Evolutionary conservation across 306 rosid species (phyloP).

Genomic region (Pachyrhizus erosus): DNA sequence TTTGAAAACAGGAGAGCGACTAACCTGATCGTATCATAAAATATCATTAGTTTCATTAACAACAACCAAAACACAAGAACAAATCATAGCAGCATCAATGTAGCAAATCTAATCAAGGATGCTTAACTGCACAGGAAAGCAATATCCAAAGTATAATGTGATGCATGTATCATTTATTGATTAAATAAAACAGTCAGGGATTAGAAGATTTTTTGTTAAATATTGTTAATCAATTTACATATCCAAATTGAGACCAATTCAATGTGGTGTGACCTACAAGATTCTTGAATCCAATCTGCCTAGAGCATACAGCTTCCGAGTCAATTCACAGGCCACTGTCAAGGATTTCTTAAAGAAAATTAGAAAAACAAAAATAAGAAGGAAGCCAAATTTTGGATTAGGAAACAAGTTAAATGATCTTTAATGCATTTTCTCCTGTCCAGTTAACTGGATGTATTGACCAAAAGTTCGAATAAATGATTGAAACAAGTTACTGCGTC

Average conservation of each 20-base stretch:
- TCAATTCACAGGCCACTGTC: background rate
- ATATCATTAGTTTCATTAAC: conserved; percentile 26
- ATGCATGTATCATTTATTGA: background rate
- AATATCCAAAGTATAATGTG: background rate
- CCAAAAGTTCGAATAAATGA: background rate
- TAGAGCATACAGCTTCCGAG: background rate
- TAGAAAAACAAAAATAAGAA: background rate
- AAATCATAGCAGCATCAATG: background rate
- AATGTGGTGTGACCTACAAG: background rate
- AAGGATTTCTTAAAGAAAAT: background rate
- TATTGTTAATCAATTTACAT: background rate
- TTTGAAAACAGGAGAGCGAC: conserved; percentile 84
- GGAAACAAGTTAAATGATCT: background rate
- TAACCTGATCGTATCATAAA: conserved; percentile 50
- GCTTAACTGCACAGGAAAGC: background rate
- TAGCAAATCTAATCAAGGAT: conserved; percentile 22
- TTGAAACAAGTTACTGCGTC: conserved; percentile 1
- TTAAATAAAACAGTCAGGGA: background rate
- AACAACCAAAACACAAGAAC: background rate
- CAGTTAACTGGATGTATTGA: background rate
- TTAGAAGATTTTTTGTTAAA: background rate
- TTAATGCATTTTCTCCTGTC: background rate
- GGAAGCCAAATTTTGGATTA: conserved; percentile 11
- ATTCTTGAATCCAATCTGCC: conserved; percentile 4
- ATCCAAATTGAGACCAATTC: background rate